A percentile compares a stretch with the other conserved stretches of the same genome.
These are phyloP conservation scores for Penicillium cosmopolitanum DNA, from an alignment of 495 filamentous ascomycete genomes.

Conservation along the genomic window DNA sequence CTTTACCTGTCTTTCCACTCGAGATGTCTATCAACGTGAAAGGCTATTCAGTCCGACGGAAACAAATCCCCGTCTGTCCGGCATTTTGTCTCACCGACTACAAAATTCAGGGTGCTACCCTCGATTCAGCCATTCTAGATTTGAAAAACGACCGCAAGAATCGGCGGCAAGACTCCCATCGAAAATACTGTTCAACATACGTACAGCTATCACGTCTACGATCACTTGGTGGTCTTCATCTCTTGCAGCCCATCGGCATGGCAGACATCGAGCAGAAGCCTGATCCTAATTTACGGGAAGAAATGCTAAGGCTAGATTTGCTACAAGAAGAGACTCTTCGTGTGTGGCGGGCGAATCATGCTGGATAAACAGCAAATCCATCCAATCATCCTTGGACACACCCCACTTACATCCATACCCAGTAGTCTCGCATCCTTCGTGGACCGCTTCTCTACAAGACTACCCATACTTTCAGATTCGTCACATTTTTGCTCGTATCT, in stretches of 20 bases:
- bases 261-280: background rate
- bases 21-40: background rate
- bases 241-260: conserved; percentile 7
- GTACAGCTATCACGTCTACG: too few species aligned
- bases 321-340: background rate
- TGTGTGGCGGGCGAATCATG: background rate
- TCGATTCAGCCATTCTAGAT: background rate
- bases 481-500: conserved; percentile 12
- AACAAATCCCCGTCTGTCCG: conserved; percentile 5
- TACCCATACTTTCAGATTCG: conserved; percentile 3
- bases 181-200: conserved; percentile 22
- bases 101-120: conserved; percentile 5
- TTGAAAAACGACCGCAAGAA: background rate
- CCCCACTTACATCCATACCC: too few species aligned
- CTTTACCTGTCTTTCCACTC: background rate
- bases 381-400: too few species aligned
- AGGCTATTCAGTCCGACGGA: background rate
- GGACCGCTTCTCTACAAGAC: too few species aligned
- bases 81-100: conserved; percentile 12
- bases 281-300: background rate
- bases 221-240: conserved; percentile 16
- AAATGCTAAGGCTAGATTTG: background rate
- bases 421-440: too few species aligned
- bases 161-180: conserved; percentile 1
- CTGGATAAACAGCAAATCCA: too few species aligned